Evolutionary conservation across 805 yeast species (phyloP), one percentile per base, ranked within the genome.

Genomic region (Cyberlindnera maclurae): DNA sequence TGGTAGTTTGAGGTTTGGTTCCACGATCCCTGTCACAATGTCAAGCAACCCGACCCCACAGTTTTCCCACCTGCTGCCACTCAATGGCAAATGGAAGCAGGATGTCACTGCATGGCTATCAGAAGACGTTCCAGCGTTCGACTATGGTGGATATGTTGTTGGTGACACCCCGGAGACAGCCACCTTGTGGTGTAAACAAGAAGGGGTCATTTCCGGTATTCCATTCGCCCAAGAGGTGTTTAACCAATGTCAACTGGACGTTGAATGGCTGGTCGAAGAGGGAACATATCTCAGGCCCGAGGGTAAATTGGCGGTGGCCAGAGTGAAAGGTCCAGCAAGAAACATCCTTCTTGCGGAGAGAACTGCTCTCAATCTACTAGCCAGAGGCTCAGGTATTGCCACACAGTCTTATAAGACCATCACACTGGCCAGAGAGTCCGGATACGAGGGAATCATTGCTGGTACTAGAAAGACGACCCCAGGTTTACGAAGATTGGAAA

Each of bases 381-480:
- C 95, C 11, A 70, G 97, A 54, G 67, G 86, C 26, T 81, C 95
- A 3, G 97, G 97, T 2, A 73, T 89, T 32, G 95, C 97, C 9
- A 83, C 95, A 0, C 77, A 77, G 43, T 77, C 93, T 0, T 60
- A 65, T 37, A 60, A 64, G 22, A 72, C 89, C 4, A 64, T 78
- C 37, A 54, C 62, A 5, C 59, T 75, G 41, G 96, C 96, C 1
- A 71, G 78, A 40, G 62, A 71, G 31, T 63, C 72, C 4, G 93
- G 94, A 0, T 90, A 77, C 56, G 64, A 64, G 4, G 97, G 97
- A 0, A 71, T 81, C 17, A 87, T 89, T 57, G 97, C 97, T 0
- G 97, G 97, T 6, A 89, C 97, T 1, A 75, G 97, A 57, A 89
- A 89, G 63, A 90, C 97, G n/a, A 90, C 97, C 0, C 97, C 97